Evolutionary conservation across 2,329 filamentous ascomycete species (phyloP).

Genomic region (Aureobasidium sp.): DNA sequence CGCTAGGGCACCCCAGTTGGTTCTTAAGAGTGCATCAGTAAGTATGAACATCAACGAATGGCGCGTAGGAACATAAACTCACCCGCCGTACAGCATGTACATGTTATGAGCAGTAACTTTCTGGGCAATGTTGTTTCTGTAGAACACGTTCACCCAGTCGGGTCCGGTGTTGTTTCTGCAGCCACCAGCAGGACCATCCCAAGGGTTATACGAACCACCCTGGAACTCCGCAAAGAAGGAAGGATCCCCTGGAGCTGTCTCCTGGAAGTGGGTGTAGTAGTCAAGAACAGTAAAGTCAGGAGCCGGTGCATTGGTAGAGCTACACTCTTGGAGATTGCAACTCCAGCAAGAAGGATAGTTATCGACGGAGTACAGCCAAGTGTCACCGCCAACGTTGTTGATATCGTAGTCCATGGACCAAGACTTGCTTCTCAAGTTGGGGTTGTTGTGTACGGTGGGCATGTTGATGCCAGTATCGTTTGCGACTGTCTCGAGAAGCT

Average conservation of each 20-base stretch:
- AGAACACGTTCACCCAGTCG: conserved; percentile 56
- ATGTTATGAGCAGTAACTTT: conserved; percentile 51
- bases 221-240: conserved; percentile 53
- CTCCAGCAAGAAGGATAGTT: conserved; percentile 51
- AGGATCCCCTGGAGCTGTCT: conserved; percentile 38
- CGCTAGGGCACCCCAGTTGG: conserved; percentile 52
- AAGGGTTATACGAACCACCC: conserved; percentile 52
- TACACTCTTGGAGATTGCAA: conserved; percentile 53
- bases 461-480: conserved; percentile 49
- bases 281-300: conserved; percentile 45
- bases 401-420: conserved; percentile 50
- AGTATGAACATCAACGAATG: neutral
- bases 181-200: conserved; percentile 38
- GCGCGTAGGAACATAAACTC: neutral
- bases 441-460: conserved; percentile 50
- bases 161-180: conserved; percentile 44
- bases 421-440: conserved; percentile 49
- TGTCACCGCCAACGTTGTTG: conserved; percentile 46
- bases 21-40: conserved; percentile 53
- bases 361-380: conserved; percentile 24
- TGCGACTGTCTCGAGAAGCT: conserved; percentile 45
- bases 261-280: conserved; percentile 35
- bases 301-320: conserved; percentile 48
- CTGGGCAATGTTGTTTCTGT: conserved; percentile 54
- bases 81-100: conserved; percentile 31